A percentile compares a stretch with the other conserved stretches of the same genome.
Evolutionary conservation across 768 basidiomycete genomes (phyloP).

Genomic region (Gelatoporia subvermispora): DNA sequence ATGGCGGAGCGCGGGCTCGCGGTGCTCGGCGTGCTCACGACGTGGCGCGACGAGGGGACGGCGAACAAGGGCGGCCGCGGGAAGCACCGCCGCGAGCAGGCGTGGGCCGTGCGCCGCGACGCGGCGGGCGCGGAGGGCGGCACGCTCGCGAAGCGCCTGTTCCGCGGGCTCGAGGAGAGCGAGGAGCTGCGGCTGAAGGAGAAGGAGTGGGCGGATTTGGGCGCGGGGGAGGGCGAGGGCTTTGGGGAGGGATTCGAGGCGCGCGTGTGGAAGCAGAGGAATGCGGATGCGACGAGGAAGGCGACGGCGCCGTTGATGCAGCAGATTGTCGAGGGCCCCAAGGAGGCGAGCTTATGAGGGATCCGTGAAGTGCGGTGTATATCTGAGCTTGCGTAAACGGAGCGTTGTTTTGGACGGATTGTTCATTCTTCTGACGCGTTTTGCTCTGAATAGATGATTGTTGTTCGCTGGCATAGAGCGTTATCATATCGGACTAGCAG

Average conservation of each 20-base stretch:
- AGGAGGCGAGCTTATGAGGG: conserved; percentile 1
- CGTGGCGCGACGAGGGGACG: conserved; percentile 47
- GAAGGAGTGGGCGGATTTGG: conserved; percentile 20
- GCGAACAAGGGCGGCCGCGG: conserved; percentile 39
- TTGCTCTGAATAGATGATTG: too few relatives aligned
- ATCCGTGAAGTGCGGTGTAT: too few relatives aligned
- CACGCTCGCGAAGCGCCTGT: conserved; percentile 44
- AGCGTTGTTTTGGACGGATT: too few relatives aligned
- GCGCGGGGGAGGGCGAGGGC: conserved; percentile 27
- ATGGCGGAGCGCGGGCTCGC: conserved; percentile 61
- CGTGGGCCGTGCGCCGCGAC: conserved; percentile 55
- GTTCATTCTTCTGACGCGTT: too few relatives aligned
- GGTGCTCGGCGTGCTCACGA: conserved; percentile 77
- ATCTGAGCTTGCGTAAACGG: too few relatives aligned
- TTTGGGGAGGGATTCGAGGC: conserved; percentile 25
- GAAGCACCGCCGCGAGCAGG: conserved; percentile 63
- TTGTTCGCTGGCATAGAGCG: too few relatives aligned
- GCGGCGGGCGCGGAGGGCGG: conserved; percentile 23
- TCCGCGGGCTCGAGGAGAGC: conserved; percentile 54
- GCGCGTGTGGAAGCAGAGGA: conserved; percentile 62
- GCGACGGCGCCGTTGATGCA: conserved; percentile 63
- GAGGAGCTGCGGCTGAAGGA: conserved; percentile 48
- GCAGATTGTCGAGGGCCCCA: conserved; percentile 46
- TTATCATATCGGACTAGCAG: too few relatives aligned
- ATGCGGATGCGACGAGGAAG: conserved; percentile 60